Conservation (phyloP, 495 filamentous ascomycete species). For the Aspergillus incahuasiensis region DNA sequence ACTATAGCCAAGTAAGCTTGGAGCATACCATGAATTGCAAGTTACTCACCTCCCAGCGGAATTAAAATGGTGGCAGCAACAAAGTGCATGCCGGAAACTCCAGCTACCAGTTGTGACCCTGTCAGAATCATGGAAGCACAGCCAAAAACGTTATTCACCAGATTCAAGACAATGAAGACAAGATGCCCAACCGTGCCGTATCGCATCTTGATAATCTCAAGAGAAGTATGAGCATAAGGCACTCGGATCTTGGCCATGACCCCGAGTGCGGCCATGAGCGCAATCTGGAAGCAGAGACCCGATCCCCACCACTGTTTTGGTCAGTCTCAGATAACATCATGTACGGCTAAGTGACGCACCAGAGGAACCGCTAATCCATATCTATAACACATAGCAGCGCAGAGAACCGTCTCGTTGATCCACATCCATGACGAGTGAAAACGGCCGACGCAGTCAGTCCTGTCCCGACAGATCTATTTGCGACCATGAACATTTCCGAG, state of each 20-base stretch:
- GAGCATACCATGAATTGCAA: background rate
- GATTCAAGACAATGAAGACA: slow-evolving; percentile 47
- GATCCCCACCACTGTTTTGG: slow-evolving; percentile 35
- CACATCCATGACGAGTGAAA: slow-evolving; percentile 47
- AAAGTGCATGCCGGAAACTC: slow-evolving; percentile 38
- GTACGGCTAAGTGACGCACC: slow-evolving; percentile 16
- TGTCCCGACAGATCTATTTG: slow-evolving; percentile 43
- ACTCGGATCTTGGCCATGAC: slow-evolving; percentile 43
- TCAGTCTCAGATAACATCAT: slow-evolving; percentile 7
- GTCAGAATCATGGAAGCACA: slow-evolving; percentile 40
- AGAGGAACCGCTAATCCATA: slow-evolving; percentile 35
- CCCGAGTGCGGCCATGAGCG: slow-evolving; percentile 36
- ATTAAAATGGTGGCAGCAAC: slow-evolving; percentile 42
- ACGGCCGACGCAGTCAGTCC: slow-evolving; percentile 49
- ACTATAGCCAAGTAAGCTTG: slow-evolving; percentile 17
- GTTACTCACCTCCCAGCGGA: slow-evolving; percentile 36
- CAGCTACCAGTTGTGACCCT: slow-evolving; percentile 32
- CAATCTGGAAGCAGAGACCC: slow-evolving; percentile 38
- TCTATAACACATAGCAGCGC: slow-evolving; percentile 35
- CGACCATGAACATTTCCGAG: slow-evolving; percentile 52
- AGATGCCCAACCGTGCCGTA: slow-evolving; percentile 49
- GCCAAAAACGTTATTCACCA: slow-evolving; percentile 49
- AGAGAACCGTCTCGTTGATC: slow-evolving; percentile 43
- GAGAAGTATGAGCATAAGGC: slow-evolving; percentile 52
- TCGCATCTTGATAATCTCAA: slow-evolving; percentile 51